Base-by-base conservation (phyloP, 805 yeast species). In the Saccharomycopsis sp. region DNA sequence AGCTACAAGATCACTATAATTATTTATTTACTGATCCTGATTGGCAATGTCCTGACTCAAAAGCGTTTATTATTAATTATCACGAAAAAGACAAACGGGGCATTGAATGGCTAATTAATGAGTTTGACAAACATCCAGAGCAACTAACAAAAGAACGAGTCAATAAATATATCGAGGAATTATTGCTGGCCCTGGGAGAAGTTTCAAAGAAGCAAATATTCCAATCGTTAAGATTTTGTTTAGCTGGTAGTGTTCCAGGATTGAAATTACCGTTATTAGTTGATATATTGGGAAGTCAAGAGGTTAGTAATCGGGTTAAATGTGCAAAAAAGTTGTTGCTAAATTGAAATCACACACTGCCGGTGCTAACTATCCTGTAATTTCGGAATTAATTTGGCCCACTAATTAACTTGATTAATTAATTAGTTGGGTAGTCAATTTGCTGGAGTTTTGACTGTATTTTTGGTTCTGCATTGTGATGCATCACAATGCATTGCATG, bases 241-340 rank as follows among this genome's bases (percentile, higher is more conserved):
- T 87, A 20, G 71, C 85, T 11, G 94, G 85, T 0, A 75, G 79
- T 5, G 67, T 67, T 3, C 70, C 95, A 0, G 96, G 96, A 0
- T 64, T 81, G 23, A 76, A 78, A 14, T 64, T 88, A 3, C 83
- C 82, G 0, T 63, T 68, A 4, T 62, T 85, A 26, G 57, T 81
- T 16, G 68, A 69, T 0, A 56, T 83, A 6, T 54, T 87, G 14
- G 90, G 88, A 0, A 37, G 53, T 2, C 57, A 59, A 1, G n/a
- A n/a, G n/a, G n/a, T n/a, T n/a, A n/a, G n/a, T n/a, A n/a, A n/a
- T n/a, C n/a, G n/a, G n/a, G n/a, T n/a, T n/a, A n/a, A n/a, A n/a
- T n/a, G n/a, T n/a, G n/a, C n/a, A n/a, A n/a, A n/a, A n/a, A n/a
- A n/a, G n/a, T n/a, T n/a, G n/a, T n/a, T n/a, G n/a, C n/a, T n/a